Evolutionary conservation across 2,329 filamentous ascomycete species (phyloP), one percentile per base, ranked within the genome.

Genomic region (Ceratocystis papillata): DNA sequence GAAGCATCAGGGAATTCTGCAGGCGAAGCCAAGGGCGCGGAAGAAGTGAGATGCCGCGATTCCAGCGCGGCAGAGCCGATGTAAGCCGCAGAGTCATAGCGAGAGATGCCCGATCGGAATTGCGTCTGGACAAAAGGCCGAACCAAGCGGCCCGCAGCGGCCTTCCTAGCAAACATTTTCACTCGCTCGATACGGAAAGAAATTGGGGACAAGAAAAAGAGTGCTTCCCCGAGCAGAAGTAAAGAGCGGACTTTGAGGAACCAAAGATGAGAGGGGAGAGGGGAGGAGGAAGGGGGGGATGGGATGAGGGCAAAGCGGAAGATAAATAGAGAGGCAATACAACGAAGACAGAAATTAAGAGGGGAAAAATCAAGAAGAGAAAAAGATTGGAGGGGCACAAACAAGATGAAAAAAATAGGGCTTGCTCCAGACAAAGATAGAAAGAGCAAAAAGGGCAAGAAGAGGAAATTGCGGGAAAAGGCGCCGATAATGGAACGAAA

Each of bases 161-260:
- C 45, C 50, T 68, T 65, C 46, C 64, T 50, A 20, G 67, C 55
- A 41, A 68, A 64, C 67, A 68, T 68, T 59, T 37, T 37, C 8
- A n/a, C 55, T 59, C 15, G 17, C 55, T 33, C 6, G 28, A 37
- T 37, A 15, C 12, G 55, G 55, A 33, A 41, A 41, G 37, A 41
- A 41, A 15, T 41, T 5, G 3, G 37, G 25, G 12, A 59, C 2
- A 59, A 12, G 28, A 25, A n/a, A 59, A 20, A 37, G 55, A 59
- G 55, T 5, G 17, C 17, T 28, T 59, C 25, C 33, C 55, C 55
- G 55, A n/a, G 28, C 37, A 59, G 55, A 37, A n/a, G 50, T 5
- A 25, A 20, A 15, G 17, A 12, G 48, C 48, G 48, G 48, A 41
- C 10, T 41, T 41, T 12, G 37, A 12, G 37, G 37, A 41, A 15